Evolutionary conservation across 1,284 basidiomycete species (phyloP).

Genomic region (Malassezia sp.): DNA sequence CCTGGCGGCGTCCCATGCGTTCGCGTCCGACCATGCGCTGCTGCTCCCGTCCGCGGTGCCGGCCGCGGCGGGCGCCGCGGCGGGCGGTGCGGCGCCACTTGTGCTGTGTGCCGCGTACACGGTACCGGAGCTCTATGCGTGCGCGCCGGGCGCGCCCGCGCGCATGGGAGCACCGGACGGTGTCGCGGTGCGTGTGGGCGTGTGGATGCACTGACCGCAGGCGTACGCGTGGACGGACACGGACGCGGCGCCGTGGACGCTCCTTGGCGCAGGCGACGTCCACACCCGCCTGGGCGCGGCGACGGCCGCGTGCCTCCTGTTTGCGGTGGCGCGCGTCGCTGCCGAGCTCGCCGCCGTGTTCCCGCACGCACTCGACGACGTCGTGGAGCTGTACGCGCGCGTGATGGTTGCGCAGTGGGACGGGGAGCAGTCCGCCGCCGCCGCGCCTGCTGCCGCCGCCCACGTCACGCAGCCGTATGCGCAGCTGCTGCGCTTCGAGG

Average conservation of each 20-base stretch:
- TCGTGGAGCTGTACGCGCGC: conserved; percentile 5
- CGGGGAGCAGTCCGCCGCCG: background rate
- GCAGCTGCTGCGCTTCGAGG: conserved; percentile 3
- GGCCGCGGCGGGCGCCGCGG: background rate
- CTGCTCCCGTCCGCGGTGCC: background rate
- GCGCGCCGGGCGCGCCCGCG: too few species aligned
- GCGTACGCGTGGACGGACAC: background rate
- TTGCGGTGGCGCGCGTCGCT: conserved; percentile 1
- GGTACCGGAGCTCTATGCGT: too few species aligned
- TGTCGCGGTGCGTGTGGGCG: too few species aligned
- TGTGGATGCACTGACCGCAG: too few species aligned
- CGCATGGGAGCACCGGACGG: too few species aligned
- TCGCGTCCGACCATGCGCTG: conserved; percentile 1
- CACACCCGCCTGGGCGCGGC: background rate
- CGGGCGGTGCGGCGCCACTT: too few species aligned
- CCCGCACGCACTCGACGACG: conserved; percentile 6
- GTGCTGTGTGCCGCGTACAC: too few species aligned
- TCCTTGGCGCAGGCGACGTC: background rate
- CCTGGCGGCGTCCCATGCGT: background rate
- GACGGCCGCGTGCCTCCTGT: background rate
- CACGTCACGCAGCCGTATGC: conserved; percentile 2
- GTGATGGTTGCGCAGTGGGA: conserved; percentile 8
- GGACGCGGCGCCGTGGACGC: background rate
- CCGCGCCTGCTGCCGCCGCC: background rate
- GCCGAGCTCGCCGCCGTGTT: conserved; percentile 11